Evolutionary conservation across 768 basidiomycete species (phyloP).

Genomic region (Kwoniella europaea): DNA sequence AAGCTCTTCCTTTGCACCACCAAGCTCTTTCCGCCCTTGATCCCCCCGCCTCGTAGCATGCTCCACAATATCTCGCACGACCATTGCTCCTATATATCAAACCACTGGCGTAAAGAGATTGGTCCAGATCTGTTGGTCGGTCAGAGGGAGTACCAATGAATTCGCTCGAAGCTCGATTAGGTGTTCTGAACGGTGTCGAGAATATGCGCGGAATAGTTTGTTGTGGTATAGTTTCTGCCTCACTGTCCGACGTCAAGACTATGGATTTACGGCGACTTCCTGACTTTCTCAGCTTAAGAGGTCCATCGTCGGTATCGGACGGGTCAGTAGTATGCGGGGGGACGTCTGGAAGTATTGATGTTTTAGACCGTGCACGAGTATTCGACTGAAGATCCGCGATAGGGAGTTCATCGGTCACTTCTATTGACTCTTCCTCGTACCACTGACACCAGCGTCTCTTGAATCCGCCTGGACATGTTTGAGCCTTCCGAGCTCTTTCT

Average conservation of each 20-base stretch:
- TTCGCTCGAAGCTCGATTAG: not conserved
- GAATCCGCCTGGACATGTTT: conserved; percentile 2
- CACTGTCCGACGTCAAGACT: not conserved
- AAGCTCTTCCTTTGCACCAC: conserved; percentile 32
- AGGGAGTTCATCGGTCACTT: not conserved
- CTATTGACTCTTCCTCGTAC: not conserved
- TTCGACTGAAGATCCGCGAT: not conserved
- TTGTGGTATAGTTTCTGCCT: not conserved
- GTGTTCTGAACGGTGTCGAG: not conserved
- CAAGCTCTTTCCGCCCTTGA: conserved; percentile 16
- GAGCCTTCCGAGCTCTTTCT: conserved; percentile 10
- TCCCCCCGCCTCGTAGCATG: conserved; percentile 14
- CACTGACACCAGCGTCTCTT: not conserved
- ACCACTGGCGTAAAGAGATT: not conserved
- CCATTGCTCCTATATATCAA: conserved; percentile 11
- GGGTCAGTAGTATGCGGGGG: not conserved
- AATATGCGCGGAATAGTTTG: not conserved
- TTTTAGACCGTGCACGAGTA: not conserved
- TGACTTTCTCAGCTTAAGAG: conserved; percentile 3
- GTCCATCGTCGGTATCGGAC: conserved; percentile 1
- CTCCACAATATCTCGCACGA: conserved; percentile 8
- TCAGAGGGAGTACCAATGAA: not conserved
- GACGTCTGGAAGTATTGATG: not conserved
- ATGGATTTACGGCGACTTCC: not conserved
- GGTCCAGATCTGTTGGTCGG: conserved; percentile 11